Evolutionary conservation across 768 basidiomycete species (phyloP).

Genomic region (Inosperma sp.): DNA sequence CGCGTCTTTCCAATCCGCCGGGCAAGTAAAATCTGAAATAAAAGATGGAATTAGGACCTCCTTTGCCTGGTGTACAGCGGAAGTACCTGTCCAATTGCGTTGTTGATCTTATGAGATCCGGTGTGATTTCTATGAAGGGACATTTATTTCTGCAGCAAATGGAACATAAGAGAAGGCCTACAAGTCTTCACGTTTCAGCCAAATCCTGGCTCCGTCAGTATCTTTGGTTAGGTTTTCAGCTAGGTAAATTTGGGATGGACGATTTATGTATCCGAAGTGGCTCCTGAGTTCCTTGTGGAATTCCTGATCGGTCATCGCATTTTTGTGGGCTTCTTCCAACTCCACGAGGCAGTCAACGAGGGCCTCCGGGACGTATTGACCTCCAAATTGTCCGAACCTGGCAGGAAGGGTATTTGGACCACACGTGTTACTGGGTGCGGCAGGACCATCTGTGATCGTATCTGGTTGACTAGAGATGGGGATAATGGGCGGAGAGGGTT

Average conservation of each 20-base stretch:
- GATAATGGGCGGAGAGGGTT: conserved; percentile 32
- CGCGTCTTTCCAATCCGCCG: conserved; percentile 89
- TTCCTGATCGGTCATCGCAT: conserved; percentile 79
- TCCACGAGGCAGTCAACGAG: conserved; percentile 90
- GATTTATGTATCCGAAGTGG: conserved; percentile 90
- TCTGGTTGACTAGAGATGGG: conserved; percentile 24
- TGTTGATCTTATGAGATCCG: conserved; percentile 99
- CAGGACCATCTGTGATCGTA: conserved; percentile 26
- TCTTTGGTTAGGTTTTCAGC: conserved; percentile 88
- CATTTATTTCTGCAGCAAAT: conserved; percentile 8
- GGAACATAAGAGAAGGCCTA: conserved; percentile 30
- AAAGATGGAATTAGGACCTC: too few species aligned
- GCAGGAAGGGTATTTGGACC: conserved; percentile 56
- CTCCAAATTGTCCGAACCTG: conserved; percentile 93
- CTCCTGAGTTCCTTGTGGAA: conserved; percentile 91
- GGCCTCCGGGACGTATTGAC: conserved; percentile 95
- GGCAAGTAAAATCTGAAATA: conserved; percentile 86
- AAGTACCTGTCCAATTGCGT: conserved; percentile 87
- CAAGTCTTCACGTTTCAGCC: conserved; percentile 96
- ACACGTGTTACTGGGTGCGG: conserved; percentile 27
- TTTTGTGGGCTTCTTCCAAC: conserved; percentile 85
- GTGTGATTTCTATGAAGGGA: conserved; percentile 77
- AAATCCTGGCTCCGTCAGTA: conserved; percentile 91
- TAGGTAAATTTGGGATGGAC: conserved; percentile 87
- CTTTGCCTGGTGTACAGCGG: too few species aligned